Conservation (phyloP, 768 basidiomycete species). For the Baorangia bicolor region DNA sequence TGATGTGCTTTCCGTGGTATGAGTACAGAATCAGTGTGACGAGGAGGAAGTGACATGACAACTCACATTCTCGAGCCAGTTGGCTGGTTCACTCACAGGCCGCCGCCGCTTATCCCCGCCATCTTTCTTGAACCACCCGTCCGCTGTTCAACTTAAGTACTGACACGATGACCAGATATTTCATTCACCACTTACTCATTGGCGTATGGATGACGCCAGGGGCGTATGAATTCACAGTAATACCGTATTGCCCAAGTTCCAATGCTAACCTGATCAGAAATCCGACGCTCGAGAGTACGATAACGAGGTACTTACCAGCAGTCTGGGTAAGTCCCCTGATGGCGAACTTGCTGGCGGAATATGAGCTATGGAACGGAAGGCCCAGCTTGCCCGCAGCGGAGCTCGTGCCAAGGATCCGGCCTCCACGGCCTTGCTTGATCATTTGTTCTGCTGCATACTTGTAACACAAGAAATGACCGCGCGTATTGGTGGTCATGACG, state of each 20-base stretch:
- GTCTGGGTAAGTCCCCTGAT: constrained; percentile 39
- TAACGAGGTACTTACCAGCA: constrained; percentile 23
- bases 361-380: no score
- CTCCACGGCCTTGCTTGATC: constrained; percentile 48
- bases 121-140: no score
- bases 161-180: background rate
- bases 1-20: no score
- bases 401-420: constrained; percentile 49
- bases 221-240: constrained; percentile 40
- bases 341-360: constrained; percentile 39
- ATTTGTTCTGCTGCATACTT: constrained; percentile 61
- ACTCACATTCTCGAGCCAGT: background rate
- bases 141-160: background rate
- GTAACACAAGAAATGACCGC: constrained; percentile 58
- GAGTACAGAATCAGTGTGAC: no score
- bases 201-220: constrained; percentile 34
- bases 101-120: no score
- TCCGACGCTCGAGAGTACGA: background rate
- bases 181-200: constrained; percentile 23
- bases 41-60: background rate
- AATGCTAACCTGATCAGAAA: background rate
- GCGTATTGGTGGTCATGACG: constrained; percentile 40
- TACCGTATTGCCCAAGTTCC: constrained; percentile 31
- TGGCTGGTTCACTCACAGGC: no score
- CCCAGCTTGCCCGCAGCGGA: constrained; percentile 1